phyloP scores from a whole-genome alignment of 2,329 filamentous ascomycete genomes.

The Ceratocystis cacaofunesta region DNA sequence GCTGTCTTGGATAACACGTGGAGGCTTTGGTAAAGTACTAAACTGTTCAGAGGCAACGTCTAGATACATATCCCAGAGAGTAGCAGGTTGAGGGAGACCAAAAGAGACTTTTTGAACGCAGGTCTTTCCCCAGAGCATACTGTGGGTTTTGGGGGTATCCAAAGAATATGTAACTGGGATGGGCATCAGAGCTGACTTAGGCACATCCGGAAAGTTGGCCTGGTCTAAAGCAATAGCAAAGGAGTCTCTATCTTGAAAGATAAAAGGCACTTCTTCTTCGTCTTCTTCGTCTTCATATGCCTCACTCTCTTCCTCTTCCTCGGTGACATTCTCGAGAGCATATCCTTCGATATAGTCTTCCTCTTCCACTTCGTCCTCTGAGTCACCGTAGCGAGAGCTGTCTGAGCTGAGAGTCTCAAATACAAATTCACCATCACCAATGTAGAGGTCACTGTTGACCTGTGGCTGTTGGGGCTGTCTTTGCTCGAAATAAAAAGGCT shows the following conservation, averaged over 20 bases:
- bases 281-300: slow-evolving; percentile 11
- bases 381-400: slow-evolving; percentile 21
- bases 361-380: slow-evolving; percentile 16
- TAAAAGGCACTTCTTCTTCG: slow-evolving; percentile 11
- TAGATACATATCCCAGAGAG: slow-evolving; percentile 13
- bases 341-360: slow-evolving; percentile 6
- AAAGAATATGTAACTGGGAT: not conserved
- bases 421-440: not conserved
- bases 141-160: not conserved
- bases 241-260: slow-evolving; percentile 15
- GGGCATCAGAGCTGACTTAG: slow-evolving; percentile 1
- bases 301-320: slow-evolving; percentile 10
- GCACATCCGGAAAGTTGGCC: slow-evolving; percentile 5
- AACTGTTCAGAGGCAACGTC: slow-evolving; percentile 1
- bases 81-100: slow-evolving; percentile 11
- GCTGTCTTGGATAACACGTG: not conserved
- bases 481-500: slow-evolving; percentile 17
- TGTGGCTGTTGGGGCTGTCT: not conserved
- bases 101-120: not conserved
- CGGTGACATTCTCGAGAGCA: slow-evolving; percentile 14
- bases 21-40: not conserved
- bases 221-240: slow-evolving; percentile 10
- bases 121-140: slow-evolving; percentile 8
- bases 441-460: not conserved
- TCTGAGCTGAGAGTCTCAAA: slow-evolving; percentile 16